Percentiles rank a stretch among this genome's conserved stretches.
phyloP scores from a whole-genome alignment of 306 rosid genomes.

The Inga laurina region DNA sequence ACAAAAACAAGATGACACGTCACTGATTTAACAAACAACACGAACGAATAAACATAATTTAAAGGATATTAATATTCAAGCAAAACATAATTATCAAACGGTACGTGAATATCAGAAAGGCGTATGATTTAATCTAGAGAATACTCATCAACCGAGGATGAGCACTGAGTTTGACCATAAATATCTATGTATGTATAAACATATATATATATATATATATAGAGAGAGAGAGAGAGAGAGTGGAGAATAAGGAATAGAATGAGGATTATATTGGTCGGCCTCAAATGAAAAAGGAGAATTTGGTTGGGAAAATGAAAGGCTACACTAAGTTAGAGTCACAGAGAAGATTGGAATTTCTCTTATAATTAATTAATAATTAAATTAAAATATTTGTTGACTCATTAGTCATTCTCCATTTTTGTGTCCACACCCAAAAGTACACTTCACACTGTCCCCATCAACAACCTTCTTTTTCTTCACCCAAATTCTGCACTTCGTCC shows the following conservation, averaged over 20 bases:
- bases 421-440: constrained; percentile 38
- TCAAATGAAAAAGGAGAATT: constrained; percentile 52
- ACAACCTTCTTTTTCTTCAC: constrained; percentile 35
- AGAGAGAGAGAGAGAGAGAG: constrained; percentile 21
- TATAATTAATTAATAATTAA: background rate
- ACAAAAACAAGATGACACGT: background rate
- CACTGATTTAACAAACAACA: background rate
- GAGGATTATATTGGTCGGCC: constrained; percentile 84
- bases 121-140: background rate
- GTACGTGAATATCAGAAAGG: no score
- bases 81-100: background rate
- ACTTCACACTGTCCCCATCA: constrained; percentile 22
- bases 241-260: constrained; percentile 88
- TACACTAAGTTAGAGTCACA: constrained; percentile 48
- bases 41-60: no score
- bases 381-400: constrained; percentile 48
- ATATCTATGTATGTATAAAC: no score
- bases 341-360: constrained; percentile 56
- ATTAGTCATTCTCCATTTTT: constrained; percentile 15
- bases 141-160: background rate
- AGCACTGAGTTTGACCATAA: constrained; percentile 18
- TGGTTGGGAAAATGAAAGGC: constrained; percentile 28
- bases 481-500: constrained; percentile 35
- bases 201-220: constrained; percentile 31
- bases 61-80: background rate